Percentiles rank a stretch among this genome's conserved stretches.
These are phyloP conservation scores for Colletotrichum endophyticum DNA, from an alignment of 2,329 filamentous ascomycete species.

Conservation along the genomic window DNA sequence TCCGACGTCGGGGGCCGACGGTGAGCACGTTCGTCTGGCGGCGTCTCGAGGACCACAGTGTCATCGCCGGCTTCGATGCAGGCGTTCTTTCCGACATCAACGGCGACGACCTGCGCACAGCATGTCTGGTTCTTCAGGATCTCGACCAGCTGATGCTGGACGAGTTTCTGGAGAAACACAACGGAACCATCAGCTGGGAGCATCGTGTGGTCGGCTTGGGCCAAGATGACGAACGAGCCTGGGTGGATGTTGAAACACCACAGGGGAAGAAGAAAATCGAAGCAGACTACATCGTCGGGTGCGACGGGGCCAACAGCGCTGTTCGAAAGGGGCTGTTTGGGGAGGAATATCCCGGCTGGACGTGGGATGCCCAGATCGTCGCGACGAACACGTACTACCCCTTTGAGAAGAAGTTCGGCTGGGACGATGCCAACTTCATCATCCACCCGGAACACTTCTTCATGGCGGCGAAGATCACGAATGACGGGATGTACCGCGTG, in stretches of 20 bases:
- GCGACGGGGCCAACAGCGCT: conserved; percentile 57
- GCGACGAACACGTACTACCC: conserved; percentile 70
- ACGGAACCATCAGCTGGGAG: conserved; percentile 46
- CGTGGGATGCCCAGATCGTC: conserved; percentile 64
- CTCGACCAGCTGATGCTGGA: conserved; percentile 48
- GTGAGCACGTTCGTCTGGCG: conserved; percentile 46
- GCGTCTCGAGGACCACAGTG: conserved; percentile 34
- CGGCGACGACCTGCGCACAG: conserved; percentile 43
- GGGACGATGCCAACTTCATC: conserved; percentile 63
- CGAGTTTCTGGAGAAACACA: conserved; percentile 36
- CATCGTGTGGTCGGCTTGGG: conserved; percentile 51
- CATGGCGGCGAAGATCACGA: conserved; percentile 65
- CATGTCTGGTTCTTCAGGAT: conserved; percentile 46
- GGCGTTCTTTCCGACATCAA: conserved; percentile 37
- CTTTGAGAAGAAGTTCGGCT: conserved; percentile 57
- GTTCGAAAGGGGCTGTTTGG: conserved; percentile 57
- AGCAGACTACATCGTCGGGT: conserved; percentile 61
- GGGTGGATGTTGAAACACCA: conserved; percentile 47
- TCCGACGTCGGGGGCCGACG: conserved; percentile 41
- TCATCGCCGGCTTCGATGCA: conserved; percentile 41
- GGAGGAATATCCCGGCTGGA: conserved; percentile 63
- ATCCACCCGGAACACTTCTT: conserved; percentile 65
- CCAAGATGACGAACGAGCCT: conserved; percentile 49
- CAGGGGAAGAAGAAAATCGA: conserved; percentile 38
- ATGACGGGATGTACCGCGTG: conserved; percentile 65